Evolutionary conservation across 305 asterid genomes (phyloP).

Genomic region (Solanum aculeatissimum): DNA sequence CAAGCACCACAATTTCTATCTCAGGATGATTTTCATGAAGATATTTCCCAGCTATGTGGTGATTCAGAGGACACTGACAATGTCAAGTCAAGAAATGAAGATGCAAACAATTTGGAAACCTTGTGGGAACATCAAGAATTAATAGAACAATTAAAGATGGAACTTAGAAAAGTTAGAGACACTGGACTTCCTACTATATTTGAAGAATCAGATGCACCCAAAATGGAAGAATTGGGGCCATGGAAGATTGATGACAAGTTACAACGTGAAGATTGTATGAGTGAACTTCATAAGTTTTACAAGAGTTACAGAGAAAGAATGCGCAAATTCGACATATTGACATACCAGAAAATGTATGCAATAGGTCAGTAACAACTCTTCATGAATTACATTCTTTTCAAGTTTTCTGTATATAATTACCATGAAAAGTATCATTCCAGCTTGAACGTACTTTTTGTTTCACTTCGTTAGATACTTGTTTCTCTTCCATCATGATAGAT

Average conservation of each 20-base stretch:
- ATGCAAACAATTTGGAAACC: conserved; percentile 50
- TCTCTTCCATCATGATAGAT: neutral
- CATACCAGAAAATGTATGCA: conserved; percentile 96
- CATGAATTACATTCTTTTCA: neutral
- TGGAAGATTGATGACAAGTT: conserved; percentile 80
- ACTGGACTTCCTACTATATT: conserved; percentile 85
- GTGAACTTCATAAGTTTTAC: conserved; percentile 69
- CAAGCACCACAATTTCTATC: conserved; percentile 16
- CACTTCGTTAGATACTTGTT: neutral
- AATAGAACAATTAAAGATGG: conserved; percentile 81
- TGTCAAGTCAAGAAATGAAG: conserved; percentile 8
- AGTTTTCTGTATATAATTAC: neutral
- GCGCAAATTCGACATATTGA: conserved; percentile 86
- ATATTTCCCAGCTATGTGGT: neutral
- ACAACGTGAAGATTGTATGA: conserved; percentile 48
- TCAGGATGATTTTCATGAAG: conserved; percentile 31
- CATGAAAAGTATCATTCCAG: neutral
- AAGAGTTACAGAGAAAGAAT: conserved; percentile 73
- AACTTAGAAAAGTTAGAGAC: conserved; percentile 61
- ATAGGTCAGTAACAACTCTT: conserved; percentile 54
- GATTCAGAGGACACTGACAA: neutral
- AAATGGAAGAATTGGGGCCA: conserved; percentile 63
- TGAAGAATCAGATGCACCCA: conserved; percentile 75
- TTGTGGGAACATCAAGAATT: conserved; percentile 97
- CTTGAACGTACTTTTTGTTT: neutral